These are phyloP conservation scores for Xylaria sp. DNA, from an alignment of 2,329 filamentous ascomycete species.

Conservation along the genomic window DNA sequence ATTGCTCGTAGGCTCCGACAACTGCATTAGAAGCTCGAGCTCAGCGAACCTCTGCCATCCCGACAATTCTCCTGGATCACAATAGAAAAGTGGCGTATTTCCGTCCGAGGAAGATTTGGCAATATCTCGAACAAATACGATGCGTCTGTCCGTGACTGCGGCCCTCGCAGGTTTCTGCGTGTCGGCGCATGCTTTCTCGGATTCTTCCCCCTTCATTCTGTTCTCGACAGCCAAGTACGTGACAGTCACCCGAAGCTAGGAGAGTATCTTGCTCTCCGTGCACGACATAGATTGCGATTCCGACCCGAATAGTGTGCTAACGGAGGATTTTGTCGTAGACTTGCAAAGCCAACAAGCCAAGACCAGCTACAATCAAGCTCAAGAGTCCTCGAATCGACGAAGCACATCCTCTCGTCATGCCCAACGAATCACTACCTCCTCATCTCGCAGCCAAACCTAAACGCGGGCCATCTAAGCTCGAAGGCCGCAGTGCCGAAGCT, in stretches of 20 bases:
- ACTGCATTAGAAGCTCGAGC: constrained; percentile 10
- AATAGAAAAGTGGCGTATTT: background rate
- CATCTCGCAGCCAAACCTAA: constrained; percentile 76
- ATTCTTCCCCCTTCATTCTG: constrained; percentile 88
- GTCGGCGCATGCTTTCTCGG: constrained; percentile 73
- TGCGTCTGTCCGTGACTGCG: constrained; percentile 61
- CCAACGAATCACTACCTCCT: constrained; percentile 79
- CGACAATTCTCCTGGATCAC: background rate
- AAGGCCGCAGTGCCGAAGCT: constrained; percentile 56
- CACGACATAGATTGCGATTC: too few relatives aligned
- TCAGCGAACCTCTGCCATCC: background rate
- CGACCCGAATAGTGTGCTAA: background rate
- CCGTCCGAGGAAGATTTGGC: background rate
- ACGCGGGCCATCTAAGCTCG: constrained; percentile 69
- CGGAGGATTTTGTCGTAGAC: constrained; percentile 24
- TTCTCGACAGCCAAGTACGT: constrained; percentile 83
- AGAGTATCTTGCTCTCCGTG: too few relatives aligned
- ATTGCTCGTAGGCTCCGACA: constrained; percentile 1
- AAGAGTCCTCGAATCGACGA: constrained; percentile 50
- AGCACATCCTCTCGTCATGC: constrained; percentile 66
- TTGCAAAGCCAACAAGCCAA: constrained; percentile 42
- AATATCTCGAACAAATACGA: constrained; percentile 41
- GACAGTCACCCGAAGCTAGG: constrained; percentile 4
- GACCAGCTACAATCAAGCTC: constrained; percentile 55
- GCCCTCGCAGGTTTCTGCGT: constrained; percentile 61